Evolutionary conservation across 805 yeast species (phyloP).

Genomic region (Yarrowia osloensis): DNA sequence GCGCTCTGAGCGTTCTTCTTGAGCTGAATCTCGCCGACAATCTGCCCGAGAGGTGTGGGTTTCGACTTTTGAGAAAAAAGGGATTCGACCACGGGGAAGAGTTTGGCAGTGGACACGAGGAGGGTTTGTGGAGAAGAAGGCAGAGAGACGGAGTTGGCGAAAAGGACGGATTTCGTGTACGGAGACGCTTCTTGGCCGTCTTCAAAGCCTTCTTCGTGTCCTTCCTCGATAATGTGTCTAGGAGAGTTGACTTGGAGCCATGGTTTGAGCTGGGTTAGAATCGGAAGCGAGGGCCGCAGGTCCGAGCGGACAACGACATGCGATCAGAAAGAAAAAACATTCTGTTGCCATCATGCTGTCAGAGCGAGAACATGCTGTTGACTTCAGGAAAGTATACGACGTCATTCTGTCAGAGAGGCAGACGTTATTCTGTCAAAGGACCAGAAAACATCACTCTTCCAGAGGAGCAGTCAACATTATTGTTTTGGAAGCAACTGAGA

Average conservation of each 20-base stretch:
- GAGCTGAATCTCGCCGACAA: constrained; percentile 20
- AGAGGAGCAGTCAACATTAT: too few relatives aligned
- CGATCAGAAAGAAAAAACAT: too few relatives aligned
- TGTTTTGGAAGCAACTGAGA: too few relatives aligned
- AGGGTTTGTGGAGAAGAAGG: neutral
- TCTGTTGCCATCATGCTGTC: too few relatives aligned
- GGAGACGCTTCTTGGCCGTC: constrained; percentile 27
- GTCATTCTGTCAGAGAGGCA: too few relatives aligned
- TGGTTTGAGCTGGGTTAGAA: constrained; percentile 37
- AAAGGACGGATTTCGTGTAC: constrained; percentile 2
- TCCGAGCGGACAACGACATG: neutral
- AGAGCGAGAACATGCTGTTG: too few relatives aligned
- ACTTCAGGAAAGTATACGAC: too few relatives aligned
- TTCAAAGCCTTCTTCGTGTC: constrained; percentile 27
- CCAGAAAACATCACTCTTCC: too few relatives aligned
- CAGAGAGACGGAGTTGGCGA: neutral
- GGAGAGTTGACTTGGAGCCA: constrained; percentile 53
- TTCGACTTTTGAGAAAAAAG: neutral
- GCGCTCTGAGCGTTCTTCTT: neutral
- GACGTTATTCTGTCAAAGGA: too few relatives aligned
- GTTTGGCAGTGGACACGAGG: neutral
- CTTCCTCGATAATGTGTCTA: constrained; percentile 51
- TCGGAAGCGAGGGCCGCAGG: neutral
- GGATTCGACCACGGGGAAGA: neutral
- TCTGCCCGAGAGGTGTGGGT: neutral